Conservation (phyloP, 129 eudicot genomes). For the Ambrosia trifida region DNA sequence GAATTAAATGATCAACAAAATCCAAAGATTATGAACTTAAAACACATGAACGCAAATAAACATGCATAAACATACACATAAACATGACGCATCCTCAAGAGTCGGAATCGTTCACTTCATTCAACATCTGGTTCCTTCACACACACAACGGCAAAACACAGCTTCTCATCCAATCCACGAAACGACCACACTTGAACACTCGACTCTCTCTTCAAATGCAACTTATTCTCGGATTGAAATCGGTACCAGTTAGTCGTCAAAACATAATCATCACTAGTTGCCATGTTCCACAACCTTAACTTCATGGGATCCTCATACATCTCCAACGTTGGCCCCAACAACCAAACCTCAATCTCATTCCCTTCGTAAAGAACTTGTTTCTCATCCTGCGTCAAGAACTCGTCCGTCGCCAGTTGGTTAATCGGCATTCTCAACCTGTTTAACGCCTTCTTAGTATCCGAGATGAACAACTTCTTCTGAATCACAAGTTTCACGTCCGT, state of each 20-base stretch:
- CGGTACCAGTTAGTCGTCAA: slow-evolving; percentile 13
- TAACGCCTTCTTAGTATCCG: not conserved
- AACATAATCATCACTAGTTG: not conserved
- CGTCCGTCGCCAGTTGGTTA: not conserved
- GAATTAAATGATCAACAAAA: too few relatives aligned
- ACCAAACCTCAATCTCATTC: not conserved
- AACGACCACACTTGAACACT: slow-evolving; percentile 31
- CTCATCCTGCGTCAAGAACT: slow-evolving; percentile 9
- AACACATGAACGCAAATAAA: too few relatives aligned
- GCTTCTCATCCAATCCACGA: not conserved
- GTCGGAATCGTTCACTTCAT: not conserved
- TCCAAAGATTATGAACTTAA: too few relatives aligned
- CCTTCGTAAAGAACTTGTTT: too few relatives aligned
- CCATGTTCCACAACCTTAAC: slow-evolving; percentile 20
- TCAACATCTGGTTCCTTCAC: slow-evolving; percentile 4
- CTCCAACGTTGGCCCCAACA: slow-evolving; percentile 28
- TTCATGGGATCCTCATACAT: not conserved
- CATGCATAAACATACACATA: too few relatives aligned
- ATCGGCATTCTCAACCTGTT: slow-evolving; percentile 27
- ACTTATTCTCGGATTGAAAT: slow-evolving; percentile 1
- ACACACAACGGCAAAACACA: slow-evolving; percentile 15
- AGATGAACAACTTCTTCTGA: not conserved
- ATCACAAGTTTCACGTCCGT: slow-evolving; percentile 22
- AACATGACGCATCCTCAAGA: too few relatives aligned
- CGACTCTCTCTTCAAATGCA: not conserved